A percentile compares a stretch with the other conserved stretches of the same genome.
Evolutionary conservation across 73 alveolate genomes (phyloP).

Genomic region (Effrenium voratum): DNA sequence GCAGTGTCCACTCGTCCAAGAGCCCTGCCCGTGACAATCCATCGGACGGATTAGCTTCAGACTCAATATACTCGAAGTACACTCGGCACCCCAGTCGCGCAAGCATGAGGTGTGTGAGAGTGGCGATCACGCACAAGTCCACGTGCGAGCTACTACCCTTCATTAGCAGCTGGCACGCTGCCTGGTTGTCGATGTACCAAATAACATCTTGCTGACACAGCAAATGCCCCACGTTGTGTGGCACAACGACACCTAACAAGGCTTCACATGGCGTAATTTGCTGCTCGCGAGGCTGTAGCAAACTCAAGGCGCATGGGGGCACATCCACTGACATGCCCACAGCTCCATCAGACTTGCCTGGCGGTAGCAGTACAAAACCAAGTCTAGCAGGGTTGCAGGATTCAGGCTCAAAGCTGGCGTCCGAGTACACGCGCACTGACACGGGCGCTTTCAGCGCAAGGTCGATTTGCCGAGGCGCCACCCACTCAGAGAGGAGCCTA

Average conservation of each 20-base stretch:
- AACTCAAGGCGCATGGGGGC: background rate
- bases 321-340: background rate
- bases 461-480: background rate
- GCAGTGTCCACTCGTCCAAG: background rate
- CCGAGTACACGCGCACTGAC: background rate
- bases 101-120: background rate
- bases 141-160: background rate
- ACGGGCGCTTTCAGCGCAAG: background rate
- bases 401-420: background rate
- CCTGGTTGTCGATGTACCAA: background rate
- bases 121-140: background rate
- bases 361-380: background rate
- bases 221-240: background rate
- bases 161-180: background rate
- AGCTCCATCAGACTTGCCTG: background rate
- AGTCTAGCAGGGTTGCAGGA: background rate
- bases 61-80: background rate
- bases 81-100: conserved; percentile 4
- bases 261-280: background rate
- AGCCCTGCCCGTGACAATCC: conserved; percentile 14
- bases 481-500: background rate
- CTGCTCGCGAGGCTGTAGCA: background rate
- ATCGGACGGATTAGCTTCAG: background rate
- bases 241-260: too few relatives aligned
- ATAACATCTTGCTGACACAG: background rate